Conservation (phyloP, 352 stramenopile genomes). For the Blastocystis sp. region DNA sequence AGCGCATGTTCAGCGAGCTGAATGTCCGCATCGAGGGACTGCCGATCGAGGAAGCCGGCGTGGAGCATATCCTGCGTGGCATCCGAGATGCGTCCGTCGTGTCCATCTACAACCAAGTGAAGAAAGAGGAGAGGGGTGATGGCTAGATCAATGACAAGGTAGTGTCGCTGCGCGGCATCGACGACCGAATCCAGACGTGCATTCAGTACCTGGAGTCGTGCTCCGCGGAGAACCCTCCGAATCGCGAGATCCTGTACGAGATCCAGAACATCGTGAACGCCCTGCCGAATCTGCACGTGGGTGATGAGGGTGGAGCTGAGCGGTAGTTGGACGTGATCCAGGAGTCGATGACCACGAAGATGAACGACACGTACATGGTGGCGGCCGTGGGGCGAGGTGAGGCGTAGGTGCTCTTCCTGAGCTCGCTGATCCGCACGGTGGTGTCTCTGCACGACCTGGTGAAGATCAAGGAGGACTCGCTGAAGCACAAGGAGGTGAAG, state of each 20-base stretch:
- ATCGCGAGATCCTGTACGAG: slow-evolving; percentile 64
- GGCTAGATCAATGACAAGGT: slow-evolving; percentile 67
- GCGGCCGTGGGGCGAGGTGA: background rate
- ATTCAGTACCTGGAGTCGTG: slow-evolving; percentile 64
- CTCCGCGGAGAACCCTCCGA: slow-evolving; percentile 14
- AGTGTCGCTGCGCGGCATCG: slow-evolving; percentile 55
- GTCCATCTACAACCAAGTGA: slow-evolving; percentile 65
- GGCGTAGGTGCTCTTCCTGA: slow-evolving; percentile 55
- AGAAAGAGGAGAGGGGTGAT: background rate
- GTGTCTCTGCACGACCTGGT: slow-evolving; percentile 65
- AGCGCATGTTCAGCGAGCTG: slow-evolving; percentile 63
- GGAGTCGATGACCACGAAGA: slow-evolving; percentile 60
- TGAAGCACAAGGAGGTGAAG: slow-evolving; percentile 59
- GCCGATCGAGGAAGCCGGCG: slow-evolving; percentile 65
- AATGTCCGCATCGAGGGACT: slow-evolving; percentile 68
- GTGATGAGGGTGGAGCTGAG: background rate
- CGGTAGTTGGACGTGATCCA: slow-evolving; percentile 57
- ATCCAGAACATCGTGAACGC: slow-evolving; percentile 45
- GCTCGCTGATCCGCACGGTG: slow-evolving; percentile 45
- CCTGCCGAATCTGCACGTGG: slow-evolving; percentile 66
- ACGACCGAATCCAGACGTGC: slow-evolving; percentile 54
- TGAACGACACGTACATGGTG: slow-evolving; percentile 68
- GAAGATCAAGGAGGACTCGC: slow-evolving; percentile 48
- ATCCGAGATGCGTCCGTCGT: slow-evolving; percentile 55
- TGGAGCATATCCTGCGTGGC: slow-evolving; percentile 59